Conservation (phyloP, 345 rosid species). For the Aquilaria yunnanensis region DNA sequence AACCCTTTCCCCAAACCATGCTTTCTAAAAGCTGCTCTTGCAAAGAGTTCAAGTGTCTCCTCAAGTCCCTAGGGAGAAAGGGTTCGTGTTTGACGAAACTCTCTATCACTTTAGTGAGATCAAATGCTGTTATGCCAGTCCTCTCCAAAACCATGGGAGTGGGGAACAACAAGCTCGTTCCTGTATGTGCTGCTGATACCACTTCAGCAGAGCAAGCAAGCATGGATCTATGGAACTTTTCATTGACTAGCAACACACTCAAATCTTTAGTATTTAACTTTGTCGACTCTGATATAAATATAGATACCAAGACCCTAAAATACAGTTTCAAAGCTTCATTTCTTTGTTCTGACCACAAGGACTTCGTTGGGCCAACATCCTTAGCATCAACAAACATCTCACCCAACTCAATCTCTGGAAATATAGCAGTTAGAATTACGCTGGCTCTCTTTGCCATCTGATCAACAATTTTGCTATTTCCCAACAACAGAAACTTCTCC, state of each 20-base stretch:
- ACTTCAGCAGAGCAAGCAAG: slow-evolving; percentile 96
- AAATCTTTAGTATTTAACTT: slow-evolving; percentile 69
- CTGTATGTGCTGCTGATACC: slow-evolving; percentile 89
- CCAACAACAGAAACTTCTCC: slow-evolving; percentile 59
- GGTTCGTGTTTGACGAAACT: slow-evolving; percentile 96
- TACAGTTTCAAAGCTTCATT: slow-evolving; percentile 80
- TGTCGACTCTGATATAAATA: slow-evolving; percentile 93
- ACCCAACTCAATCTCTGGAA: slow-evolving; percentile 62
- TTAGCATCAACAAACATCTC: slow-evolving; percentile 55
- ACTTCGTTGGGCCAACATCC: slow-evolving; percentile 72
- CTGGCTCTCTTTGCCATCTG: slow-evolving; percentile 75
- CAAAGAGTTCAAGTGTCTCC: slow-evolving; percentile 91
- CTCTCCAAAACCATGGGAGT: slow-evolving; percentile 66
- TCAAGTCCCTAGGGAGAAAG: slow-evolving; percentile 89
- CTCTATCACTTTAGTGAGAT: slow-evolving; percentile 97
- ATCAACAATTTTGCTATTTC: slow-evolving; percentile 73
- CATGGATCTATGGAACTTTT: slow-evolving; percentile 97
- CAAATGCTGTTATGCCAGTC: slow-evolving; percentile 98
- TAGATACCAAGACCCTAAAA: slow-evolving; percentile 89
- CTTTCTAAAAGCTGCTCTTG: slow-evolving; percentile 96
- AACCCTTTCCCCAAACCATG: slow-evolving; percentile 99
- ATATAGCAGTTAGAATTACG: slow-evolving; percentile 85
- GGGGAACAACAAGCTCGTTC: slow-evolving; percentile 88
- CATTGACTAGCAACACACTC: slow-evolving; percentile 80
- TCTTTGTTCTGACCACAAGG: slow-evolving; percentile 93